Base-by-base conservation (phyloP, 345 rosid species). In the Raphanus raphanistrum region DNA sequence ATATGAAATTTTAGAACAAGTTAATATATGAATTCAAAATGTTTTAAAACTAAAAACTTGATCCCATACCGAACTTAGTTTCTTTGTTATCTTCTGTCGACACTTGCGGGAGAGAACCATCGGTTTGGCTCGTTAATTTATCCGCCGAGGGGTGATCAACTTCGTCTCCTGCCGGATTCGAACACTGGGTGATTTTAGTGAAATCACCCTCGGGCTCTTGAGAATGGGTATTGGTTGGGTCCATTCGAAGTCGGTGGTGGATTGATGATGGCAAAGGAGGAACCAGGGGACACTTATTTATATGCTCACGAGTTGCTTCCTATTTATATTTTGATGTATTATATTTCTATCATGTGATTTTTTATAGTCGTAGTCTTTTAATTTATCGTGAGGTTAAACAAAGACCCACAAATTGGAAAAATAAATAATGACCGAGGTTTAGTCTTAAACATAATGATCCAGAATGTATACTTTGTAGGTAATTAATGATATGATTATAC, bases 221-320 rank as follows among this genome's bases (percentile, higher is more conserved):
- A n/a, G 62, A 25, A 57, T 25, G 4, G 63, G 16, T 11, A 26
- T 11, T 8, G 64, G 65, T 13, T 61, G 36, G 9, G 2, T 6
- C 65, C 65, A 61, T 61, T 61, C 7, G 32, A 29, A 29, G 62
- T 17, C 5, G 45, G 6, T 21, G 36, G 10, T 50, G 26, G 63
- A 17, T 13, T 73, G 63, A 64, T 35, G 64, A 64, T 74, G 70
- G 15, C 11, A 52, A 73, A 17, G 35, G 26, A 68, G 64, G 15
- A 13, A 52, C 54, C 28, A 25, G 35, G 25, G 16, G 70, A 52
- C 54, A 8, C 54, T 5, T 74, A 64, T 64, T 73, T 64, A 64
- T 64, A 74, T 7, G 41, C 70, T 10, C 33, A 8, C 33, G 4
- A 63, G 26, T 55, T 16, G 4, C 62, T 62, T 72, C 12, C 8